Conservation (phyloP, 768 basidiomycete genomes). For the Leccinum fibrillosum region DNA sequence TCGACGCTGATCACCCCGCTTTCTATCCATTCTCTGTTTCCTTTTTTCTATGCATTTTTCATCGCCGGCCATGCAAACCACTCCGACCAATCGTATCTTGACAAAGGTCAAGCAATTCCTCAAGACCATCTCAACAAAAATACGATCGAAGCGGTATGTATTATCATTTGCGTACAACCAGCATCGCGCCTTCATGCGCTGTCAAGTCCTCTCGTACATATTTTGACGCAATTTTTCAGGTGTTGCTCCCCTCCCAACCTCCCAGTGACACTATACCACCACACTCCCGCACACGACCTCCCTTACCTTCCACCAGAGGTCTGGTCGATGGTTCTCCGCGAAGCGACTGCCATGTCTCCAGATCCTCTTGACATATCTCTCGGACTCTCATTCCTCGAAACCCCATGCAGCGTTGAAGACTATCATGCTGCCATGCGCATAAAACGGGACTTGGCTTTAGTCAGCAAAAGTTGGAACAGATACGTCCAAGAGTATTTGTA, state of each 20-base stretch:
- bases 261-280: constrained; percentile 17
- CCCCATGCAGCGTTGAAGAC: constrained; percentile 38
- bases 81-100: constrained; percentile 11
- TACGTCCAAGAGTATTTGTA: constrained; percentile 55
- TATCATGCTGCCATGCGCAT: constrained; percentile 47
- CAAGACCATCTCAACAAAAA: constrained; percentile 14
- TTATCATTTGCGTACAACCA: not conserved
- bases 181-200: not conserved
- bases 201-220: not conserved
- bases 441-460: constrained; percentile 51
- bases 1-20: not conserved
- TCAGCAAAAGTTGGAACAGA: constrained; percentile 54
- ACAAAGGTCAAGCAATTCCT: constrained; percentile 17
- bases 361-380: constrained; percentile 47
- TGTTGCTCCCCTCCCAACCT: not conserved
- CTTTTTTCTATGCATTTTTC: not conserved
- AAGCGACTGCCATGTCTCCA: constrained; percentile 44
- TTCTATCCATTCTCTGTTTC: not conserved
- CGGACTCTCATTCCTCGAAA: constrained; percentile 57
- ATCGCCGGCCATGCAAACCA: constrained; percentile 13
- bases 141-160: constrained; percentile 16
- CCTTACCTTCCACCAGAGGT: constrained; percentile 57
- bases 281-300: constrained; percentile 34
- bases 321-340: constrained; percentile 63
- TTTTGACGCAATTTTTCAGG: constrained; percentile 12